These are phyloP conservation scores for Magnaporthiopsis rhizophila DNA, from an alignment of 2,329 filamentous ascomycete genomes.

Conservation along the genomic window DNA sequence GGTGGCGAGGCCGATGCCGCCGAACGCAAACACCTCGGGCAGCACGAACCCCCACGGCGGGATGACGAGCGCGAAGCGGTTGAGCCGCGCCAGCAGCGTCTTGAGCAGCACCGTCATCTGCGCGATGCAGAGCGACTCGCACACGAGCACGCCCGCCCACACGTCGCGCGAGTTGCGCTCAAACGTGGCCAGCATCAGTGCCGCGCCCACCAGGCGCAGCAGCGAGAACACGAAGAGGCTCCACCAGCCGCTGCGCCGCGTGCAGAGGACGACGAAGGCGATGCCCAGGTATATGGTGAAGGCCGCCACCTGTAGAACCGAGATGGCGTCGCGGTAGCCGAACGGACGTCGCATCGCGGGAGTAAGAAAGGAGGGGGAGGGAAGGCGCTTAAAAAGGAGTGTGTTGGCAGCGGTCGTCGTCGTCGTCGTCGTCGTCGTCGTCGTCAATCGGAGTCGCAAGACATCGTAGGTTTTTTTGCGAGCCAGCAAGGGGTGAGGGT, in stretches of 20 bases:
- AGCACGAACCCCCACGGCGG: constrained; percentile 13
- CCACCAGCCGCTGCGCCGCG: constrained; percentile 18
- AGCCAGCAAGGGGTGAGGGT: not conserved
- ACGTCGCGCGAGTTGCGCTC: constrained; percentile 14
- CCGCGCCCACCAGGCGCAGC: constrained; percentile 20
- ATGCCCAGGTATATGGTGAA: constrained; percentile 21
- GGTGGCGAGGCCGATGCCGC: constrained; percentile 10
- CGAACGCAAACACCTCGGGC: constrained; percentile 9
- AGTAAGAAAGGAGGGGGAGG: not conserved
- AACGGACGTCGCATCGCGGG: not conserved
- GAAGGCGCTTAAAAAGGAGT: not conserved
- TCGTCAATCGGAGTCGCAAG: not conserved
- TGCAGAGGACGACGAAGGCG: constrained; percentile 12
- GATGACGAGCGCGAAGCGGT: constrained; percentile 14
- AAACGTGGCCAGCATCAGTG: constrained; percentile 17
- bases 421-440: not conserved
- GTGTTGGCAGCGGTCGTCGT: not conserved
- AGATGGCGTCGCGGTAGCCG: constrained; percentile 19
- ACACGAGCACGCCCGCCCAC: constrained; percentile 18
- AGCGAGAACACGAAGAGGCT: constrained; percentile 20
- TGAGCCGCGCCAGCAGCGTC: constrained; percentile 5
- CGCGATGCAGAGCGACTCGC: constrained; percentile 22
- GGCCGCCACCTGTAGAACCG: constrained; percentile 21
- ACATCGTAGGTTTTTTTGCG: not conserved
- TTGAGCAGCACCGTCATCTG: constrained; percentile 16